Conservation (phyloP, 2,329 filamentous ascomycete genomes). For the Penicillium griseofulvum region DNA sequence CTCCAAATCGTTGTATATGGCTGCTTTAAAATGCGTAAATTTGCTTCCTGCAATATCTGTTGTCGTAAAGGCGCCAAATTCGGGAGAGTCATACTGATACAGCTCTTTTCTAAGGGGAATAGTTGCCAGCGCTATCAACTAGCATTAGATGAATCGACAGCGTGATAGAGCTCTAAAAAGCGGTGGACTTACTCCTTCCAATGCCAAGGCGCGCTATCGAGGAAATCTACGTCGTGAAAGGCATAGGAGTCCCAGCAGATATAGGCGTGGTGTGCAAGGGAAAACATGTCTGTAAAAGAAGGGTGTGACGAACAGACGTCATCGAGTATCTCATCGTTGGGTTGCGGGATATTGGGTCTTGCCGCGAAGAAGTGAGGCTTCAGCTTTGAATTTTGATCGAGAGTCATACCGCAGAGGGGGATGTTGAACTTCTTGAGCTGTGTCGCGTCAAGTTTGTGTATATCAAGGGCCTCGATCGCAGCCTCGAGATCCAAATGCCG, state of each 20-base stretch:
- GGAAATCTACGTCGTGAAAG: not conserved
- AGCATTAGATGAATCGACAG: not conserved
- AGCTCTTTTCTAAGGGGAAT: not conserved
- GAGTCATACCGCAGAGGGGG: not conserved
- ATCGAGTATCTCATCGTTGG: not conserved
- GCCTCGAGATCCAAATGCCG: not conserved
- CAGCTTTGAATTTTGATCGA: not conserved
- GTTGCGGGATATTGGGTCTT: not conserved
- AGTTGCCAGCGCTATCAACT: not conserved
- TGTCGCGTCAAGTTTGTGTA: not conserved
- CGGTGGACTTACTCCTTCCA: not conserved
- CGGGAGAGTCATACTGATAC: not conserved
- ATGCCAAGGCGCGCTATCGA: not conserved
- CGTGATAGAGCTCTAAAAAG: not conserved
- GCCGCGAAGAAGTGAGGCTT: not conserved
- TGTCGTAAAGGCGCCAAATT: not conserved
- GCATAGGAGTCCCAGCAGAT: accelerated
- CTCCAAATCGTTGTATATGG: not conserved
- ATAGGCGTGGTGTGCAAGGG: accelerated
- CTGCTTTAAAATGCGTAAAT: not conserved
- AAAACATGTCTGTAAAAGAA: not conserved
- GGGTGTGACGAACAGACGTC: not conserved
- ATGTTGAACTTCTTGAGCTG: not conserved
- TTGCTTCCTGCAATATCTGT: not conserved
- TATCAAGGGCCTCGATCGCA: not conserved